Evolutionary conservation across 2,329 filamentous ascomycete species (phyloP).

Genomic region (Aspergillus sp.): DNA sequence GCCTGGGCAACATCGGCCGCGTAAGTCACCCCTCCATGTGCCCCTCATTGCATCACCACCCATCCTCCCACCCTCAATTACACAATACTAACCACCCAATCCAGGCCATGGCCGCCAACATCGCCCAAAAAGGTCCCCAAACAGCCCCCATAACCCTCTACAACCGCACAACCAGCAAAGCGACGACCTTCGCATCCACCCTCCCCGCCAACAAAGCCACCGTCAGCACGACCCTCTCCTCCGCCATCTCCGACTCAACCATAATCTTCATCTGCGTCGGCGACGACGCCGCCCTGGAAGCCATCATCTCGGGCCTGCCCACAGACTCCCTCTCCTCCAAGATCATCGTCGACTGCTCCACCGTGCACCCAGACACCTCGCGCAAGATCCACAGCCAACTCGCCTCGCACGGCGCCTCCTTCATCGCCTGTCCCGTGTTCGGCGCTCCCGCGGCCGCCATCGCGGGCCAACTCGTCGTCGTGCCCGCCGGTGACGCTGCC

Average conservation of each 20-base stretch:
- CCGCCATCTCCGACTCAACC: constrained; percentile 68
- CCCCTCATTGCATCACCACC: neutral
- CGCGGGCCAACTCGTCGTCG: constrained; percentile 69
- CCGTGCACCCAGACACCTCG: constrained; percentile 80
- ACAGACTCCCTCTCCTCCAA: constrained; percentile 63
- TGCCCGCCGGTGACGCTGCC: constrained; percentile 66
- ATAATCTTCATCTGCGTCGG: constrained; percentile 81
- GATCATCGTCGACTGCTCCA: constrained; percentile 84
- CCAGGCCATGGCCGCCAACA: constrained; percentile 61
- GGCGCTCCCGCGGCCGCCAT: constrained; percentile 52
- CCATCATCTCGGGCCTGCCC: constrained; percentile 58
- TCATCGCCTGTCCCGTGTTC: constrained; percentile 68
- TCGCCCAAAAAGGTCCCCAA: constrained; percentile 74
- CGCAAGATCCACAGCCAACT: constrained; percentile 63
- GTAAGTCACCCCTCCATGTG: constrained; percentile 51
- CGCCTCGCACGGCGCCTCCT: constrained; percentile 64
- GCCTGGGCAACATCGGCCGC: constrained; percentile 84
- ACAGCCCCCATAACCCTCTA: constrained; percentile 72
- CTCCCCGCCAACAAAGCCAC: constrained; percentile 65
- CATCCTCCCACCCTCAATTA: neutral
- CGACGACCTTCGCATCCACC: constrained; percentile 63
- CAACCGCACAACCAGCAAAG: constrained; percentile 72
- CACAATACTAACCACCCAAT: neutral
- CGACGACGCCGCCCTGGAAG: constrained; percentile 72
- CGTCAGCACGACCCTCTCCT: constrained; percentile 64